Evolutionary conservation across 768 basidiomycete genomes (phyloP).

Genomic region (Lentinula boryana): DNA sequence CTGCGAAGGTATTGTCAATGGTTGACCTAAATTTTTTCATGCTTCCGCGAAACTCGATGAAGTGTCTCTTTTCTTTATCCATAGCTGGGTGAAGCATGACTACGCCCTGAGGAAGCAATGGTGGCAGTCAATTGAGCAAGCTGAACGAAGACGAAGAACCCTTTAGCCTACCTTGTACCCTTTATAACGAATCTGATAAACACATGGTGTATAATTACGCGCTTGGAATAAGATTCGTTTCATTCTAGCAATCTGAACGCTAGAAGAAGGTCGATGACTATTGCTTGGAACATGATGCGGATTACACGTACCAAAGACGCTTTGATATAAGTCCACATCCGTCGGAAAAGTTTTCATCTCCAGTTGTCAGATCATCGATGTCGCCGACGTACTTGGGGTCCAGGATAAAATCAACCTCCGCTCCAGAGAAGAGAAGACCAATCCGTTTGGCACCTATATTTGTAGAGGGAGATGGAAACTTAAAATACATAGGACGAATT

Average conservation of each 20-base stretch:
- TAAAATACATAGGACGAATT: neutral
- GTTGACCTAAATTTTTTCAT: conserved; percentile 66
- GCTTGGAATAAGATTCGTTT: conserved; percentile 54
- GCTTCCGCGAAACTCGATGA: conserved; percentile 57
- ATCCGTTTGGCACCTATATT: conserved; percentile 60
- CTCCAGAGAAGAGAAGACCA: conserved; percentile 59
- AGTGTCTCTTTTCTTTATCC: conserved; percentile 35
- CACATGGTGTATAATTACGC: conserved; percentile 50
- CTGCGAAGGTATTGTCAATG: conserved; percentile 54
- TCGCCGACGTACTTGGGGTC: conserved; percentile 45
- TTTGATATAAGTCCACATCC: conserved; percentile 63
- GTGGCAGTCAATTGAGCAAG: neutral
- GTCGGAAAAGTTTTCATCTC: conserved; percentile 60
- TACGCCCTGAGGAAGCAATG: conserved; percentile 32
- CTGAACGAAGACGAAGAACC: neutral
- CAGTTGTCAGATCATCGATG: conserved; percentile 51
- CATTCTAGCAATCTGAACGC: conserved; percentile 39
- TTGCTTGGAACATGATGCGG: neutral
- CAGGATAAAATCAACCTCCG: conserved; percentile 50
- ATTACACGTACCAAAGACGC: conserved; percentile 27
- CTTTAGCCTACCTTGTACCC: conserved; percentile 43
- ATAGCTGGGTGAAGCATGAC: conserved; percentile 61
- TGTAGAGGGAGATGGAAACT: neutral
- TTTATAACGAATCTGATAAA: conserved; percentile 65
- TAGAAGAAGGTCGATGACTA: neutral